Evolutionary conservation across 2,329 filamentous ascomycete genomes (phyloP).

Genomic region (Alternaria brassicicola): DNA sequence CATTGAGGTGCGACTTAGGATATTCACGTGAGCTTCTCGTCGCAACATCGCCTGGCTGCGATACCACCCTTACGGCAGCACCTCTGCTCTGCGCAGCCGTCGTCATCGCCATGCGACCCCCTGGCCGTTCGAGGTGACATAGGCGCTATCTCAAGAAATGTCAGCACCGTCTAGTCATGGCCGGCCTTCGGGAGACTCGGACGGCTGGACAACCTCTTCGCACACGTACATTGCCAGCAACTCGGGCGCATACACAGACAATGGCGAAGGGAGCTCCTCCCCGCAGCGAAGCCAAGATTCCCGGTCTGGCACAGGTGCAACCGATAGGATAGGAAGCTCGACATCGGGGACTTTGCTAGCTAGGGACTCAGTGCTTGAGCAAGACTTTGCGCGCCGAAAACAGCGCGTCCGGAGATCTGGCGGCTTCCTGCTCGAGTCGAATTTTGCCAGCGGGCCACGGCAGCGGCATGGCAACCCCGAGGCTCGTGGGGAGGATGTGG

Average conservation of each 20-base stretch:
- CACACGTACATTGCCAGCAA: slow-evolving; percentile 40
- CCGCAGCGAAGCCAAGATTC: slow-evolving; percentile 28
- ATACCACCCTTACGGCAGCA: neutral
- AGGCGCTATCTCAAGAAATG: slow-evolving; percentile 32
- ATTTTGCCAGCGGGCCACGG: slow-evolving; percentile 39
- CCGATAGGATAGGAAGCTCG: slow-evolving; percentile 10
- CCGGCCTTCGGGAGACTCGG: slow-evolving; percentile 42
- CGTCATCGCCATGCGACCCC: slow-evolving; percentile 36
- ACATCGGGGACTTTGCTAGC: slow-evolving; percentile 24
- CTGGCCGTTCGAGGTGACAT: slow-evolving; percentile 32
- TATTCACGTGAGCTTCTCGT: neutral
- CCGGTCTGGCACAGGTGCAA: slow-evolving; percentile 16
- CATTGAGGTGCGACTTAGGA: neutral
- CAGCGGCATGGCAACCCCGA: slow-evolving; percentile 37
- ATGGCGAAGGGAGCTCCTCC: slow-evolving; percentile 39
- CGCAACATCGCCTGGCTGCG: slow-evolving; percentile 3
- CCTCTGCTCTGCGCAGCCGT: slow-evolving; percentile 22
- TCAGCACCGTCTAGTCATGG: slow-evolving; percentile 42
- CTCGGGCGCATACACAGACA: slow-evolving; percentile 29
- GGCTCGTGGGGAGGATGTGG: slow-evolving; percentile 38
- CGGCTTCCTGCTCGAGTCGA: slow-evolving; percentile 55
- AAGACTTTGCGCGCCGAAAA: slow-evolving; percentile 41
- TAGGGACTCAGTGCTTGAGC: slow-evolving; percentile 34
- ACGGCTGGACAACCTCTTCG: slow-evolving; percentile 42
- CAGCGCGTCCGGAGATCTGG: slow-evolving; percentile 45